Evolutionary conservation across 345 rosid genomes (phyloP).

Genomic region (Rhodamnia rubescens): DNA sequence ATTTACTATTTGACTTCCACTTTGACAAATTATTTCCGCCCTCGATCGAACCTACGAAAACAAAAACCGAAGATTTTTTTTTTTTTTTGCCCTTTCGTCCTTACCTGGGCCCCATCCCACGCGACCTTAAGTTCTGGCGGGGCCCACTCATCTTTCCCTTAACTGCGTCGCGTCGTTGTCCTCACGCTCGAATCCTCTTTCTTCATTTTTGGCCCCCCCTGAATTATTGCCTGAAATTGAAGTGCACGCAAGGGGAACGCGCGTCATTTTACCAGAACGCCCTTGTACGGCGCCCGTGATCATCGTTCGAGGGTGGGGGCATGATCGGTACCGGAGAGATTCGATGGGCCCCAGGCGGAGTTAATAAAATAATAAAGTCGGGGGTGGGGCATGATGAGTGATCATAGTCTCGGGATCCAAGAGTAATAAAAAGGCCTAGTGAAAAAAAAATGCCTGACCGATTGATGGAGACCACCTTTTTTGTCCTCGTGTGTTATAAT

Average conservation of each 20-base stretch:
- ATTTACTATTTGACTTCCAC: neutral
- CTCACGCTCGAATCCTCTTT: neutral
- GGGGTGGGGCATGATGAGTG: neutral
- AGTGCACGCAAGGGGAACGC: rapidly evolving
- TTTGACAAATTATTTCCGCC: neutral
- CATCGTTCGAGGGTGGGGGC: neutral
- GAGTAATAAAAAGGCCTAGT: neutral
- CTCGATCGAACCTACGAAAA: neutral
- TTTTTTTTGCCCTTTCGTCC: neutral
- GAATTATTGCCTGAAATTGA: neutral
- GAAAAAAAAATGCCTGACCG: neutral
- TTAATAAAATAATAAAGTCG: neutral
- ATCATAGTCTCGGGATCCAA: neutral
- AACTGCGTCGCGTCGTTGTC: neutral
- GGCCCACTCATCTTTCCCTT: neutral
- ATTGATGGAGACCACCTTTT: neutral
- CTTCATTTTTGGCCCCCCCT: neutral
- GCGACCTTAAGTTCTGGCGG: neutral
- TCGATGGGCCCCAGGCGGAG: neutral
- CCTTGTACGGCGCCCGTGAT: neutral
- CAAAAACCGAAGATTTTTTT: neutral
- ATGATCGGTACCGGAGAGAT: neutral
- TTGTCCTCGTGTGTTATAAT: neutral
- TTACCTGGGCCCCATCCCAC: neutral
- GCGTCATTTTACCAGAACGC: neutral